Conservation (phyloP, 768 basidiomycete species). For the Postia placenta region DNA sequence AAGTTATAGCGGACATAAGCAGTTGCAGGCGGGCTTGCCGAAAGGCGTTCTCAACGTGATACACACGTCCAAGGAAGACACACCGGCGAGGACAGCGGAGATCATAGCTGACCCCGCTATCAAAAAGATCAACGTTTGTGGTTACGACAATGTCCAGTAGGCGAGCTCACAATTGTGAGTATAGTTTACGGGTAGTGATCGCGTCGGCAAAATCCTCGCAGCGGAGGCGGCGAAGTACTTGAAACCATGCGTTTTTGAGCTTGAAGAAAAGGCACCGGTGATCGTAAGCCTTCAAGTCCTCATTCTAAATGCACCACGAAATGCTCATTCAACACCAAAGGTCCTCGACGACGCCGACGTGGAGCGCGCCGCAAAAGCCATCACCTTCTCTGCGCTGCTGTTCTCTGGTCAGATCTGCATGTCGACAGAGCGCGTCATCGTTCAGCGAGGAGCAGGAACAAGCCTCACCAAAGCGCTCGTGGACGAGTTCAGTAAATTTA, state of each 20-base stretch:
- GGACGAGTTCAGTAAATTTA: conserved; percentile 26
- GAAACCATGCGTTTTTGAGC: conserved; percentile 49
- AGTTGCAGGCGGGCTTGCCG: conserved; percentile 52
- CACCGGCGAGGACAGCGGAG: conserved; percentile 39
- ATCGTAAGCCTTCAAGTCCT: conserved; percentile 39
- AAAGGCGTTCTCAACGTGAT: conserved; percentile 52
- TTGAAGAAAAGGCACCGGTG: conserved; percentile 49
- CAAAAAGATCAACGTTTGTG: conserved; percentile 43
- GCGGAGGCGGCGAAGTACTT: conserved; percentile 48
- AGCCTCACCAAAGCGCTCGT: conserved; percentile 30
- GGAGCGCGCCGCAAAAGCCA: conserved; percentile 43
- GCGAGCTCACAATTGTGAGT: neutral
- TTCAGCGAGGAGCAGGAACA: conserved; percentile 34
- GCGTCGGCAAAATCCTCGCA: conserved; percentile 47
- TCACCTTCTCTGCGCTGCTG: conserved; percentile 36
- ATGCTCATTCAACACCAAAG: too few species aligned
- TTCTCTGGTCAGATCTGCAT: conserved; percentile 54
- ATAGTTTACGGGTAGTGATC: conserved; percentile 52
- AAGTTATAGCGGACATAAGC: neutral
- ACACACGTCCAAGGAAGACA: conserved; percentile 36
- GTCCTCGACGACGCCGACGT: conserved; percentile 49
- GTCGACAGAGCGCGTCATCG: conserved; percentile 52
- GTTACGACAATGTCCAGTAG: neutral
- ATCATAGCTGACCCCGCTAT: conserved; percentile 52
- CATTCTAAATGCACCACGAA: too few species aligned